A percentile compares a stretch with the other conserved stretches of the same genome.
Conservation (phyloP, 73 alveolate species). For the Paraurostyla sp. region DNA sequence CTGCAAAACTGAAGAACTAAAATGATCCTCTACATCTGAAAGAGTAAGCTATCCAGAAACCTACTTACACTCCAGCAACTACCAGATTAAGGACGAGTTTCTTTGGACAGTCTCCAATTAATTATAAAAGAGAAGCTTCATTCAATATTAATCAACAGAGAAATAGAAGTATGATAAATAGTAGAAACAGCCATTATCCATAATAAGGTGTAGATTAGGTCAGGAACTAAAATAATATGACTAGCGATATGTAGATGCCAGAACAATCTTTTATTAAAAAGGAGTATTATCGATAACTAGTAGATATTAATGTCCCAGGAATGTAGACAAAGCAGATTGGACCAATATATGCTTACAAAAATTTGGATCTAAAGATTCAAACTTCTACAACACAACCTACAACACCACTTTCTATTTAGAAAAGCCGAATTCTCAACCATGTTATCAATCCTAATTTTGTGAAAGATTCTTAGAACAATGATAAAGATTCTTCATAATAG, state of each 20-base stretch:
- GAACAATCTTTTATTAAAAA: neutral
- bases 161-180: neutral
- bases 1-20: neutral
- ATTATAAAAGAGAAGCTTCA: neutral
- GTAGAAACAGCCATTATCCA: neutral
- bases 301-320: conserved; percentile 1
- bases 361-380: neutral
- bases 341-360: neutral
- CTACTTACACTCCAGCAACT: neutral
- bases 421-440: neutral
- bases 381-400: neutral
- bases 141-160: neutral
- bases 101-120: conserved; percentile 5
- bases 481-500: neutral
- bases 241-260: too few species aligned
- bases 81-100: neutral
- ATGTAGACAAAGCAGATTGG: conserved; percentile 5
- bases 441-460: neutral
- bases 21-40: neutral
- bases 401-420: neutral
- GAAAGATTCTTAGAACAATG: neutral
- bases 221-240: too few species aligned
- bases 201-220: neutral
- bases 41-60: neutral
- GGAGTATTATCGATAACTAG: conserved; percentile 2